Conservation (phyloP, 139 green algal genomes). For the Chlamydomonas schloesseri region DNA sequence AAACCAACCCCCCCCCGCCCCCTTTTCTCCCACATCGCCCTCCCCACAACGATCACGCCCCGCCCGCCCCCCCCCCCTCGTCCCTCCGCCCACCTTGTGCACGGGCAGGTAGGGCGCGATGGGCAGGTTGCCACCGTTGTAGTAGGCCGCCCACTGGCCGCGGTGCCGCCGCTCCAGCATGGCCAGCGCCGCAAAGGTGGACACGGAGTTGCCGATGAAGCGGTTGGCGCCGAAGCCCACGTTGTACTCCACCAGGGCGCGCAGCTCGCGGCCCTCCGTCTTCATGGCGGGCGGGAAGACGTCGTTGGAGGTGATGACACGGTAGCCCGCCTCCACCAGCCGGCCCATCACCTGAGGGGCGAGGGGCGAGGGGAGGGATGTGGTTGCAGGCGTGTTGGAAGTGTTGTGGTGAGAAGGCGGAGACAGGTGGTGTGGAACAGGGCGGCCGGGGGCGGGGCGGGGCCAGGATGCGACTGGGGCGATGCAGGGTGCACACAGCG, state of each 20-base stretch:
- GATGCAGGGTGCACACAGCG: too few species aligned
- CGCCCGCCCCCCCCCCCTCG: too few species aligned
- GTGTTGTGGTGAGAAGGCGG: too few species aligned
- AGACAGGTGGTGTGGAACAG: too few species aligned
- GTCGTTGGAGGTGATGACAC: conserved; percentile 20
- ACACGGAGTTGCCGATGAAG: conserved; percentile 67
- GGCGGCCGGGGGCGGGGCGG: not conserved
- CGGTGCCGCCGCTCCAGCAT: conserved; percentile 64
- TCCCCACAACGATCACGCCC: too few species aligned
- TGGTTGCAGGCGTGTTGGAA: too few species aligned
- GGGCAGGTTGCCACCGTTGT: conserved; percentile 68
- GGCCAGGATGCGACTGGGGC: too few species aligned
- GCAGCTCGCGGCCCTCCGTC: conserved; percentile 9
- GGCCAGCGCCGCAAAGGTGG: conserved; percentile 57
- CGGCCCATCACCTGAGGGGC: conserved; percentile 27
- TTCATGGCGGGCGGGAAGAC: conserved; percentile 23
- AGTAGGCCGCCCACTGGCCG: conserved; percentile 57
- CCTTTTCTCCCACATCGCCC: too few species aligned
- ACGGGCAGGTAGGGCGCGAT: conserved; percentile 26
- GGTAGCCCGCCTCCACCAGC: conserved; percentile 33
- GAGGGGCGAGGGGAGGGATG: not conserved
- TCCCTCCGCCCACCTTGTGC: not conserved
- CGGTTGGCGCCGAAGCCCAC: conserved; percentile 35
- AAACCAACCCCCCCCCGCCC: too few species aligned
- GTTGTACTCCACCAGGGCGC: conserved; percentile 40